Base-by-base conservation (phyloP, 2,329 filamentous ascomycete genomes). In the Phoma sp. region DNA sequence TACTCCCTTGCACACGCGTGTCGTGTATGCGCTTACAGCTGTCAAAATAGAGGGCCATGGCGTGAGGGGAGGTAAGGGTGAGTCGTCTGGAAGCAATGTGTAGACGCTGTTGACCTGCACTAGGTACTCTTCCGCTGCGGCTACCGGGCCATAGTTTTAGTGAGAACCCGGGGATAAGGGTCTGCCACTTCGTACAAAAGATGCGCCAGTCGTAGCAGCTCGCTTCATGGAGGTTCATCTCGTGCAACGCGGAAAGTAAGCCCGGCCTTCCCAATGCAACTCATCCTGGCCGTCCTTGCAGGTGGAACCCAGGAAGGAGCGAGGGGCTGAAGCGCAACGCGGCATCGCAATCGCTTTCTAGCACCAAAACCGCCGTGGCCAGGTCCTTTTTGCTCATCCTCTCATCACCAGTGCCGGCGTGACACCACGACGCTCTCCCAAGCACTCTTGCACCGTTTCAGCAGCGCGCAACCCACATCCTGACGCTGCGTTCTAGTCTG, bases 221-320 rank as follows among this genome's bases (percentile, higher is more conserved):
- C 51, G 51, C 51, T 54, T 49, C 23, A 25, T 45, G 45, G 51
- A 26, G 25, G 39, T 54, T 54, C 51, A 46, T 54, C 45, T 54
- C 10, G 51, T 54, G 40, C 40, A 15, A 49, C 46, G 32, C 18
- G 43, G 43, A 39, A 39, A 29, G 50, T 32, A 43, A 45, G 45
- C 18, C 45, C 51, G 45, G 33, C 25, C 39, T 45, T 48, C 39
- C 28, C 15, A 47, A 47, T 28, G 43, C 37, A 38, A 20, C 42
- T 42, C 37, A 49, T 49, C 45, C 39, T 54, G 46, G 51, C 39
- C 51, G 46, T 49, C 51, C 51, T 54, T 49, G 45, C 45, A 46
- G 47, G 40, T 28, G 18, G 38, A 45, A 28, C 14, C 18, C 26
- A 37, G 20, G 32, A 47, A 37, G 37, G 37, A 18, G 42, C 30